Conservation (phyloP, 2,329 filamentous ascomycete species). For the Cercospora janseana region DNA sequence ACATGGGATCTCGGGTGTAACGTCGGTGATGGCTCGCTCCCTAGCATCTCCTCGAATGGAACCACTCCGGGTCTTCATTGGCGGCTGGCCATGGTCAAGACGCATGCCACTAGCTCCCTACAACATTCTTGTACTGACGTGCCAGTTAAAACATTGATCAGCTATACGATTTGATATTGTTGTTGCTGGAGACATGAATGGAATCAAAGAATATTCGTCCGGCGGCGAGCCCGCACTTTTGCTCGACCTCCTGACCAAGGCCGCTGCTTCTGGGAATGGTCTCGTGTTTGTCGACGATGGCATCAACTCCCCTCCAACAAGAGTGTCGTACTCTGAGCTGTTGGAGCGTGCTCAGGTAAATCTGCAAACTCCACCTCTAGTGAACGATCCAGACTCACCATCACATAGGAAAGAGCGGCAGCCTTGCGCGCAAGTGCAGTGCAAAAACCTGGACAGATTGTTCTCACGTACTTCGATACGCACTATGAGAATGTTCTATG, state of each 20-base stretch:
- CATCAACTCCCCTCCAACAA: constrained; percentile 11
- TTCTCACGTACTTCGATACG: constrained; percentile 38
- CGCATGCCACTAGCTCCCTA: neutral
- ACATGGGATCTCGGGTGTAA: neutral
- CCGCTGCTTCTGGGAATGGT: constrained; percentile 11
- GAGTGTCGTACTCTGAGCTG: constrained; percentile 18
- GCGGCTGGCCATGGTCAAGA: neutral
- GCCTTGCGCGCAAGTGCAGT: constrained; percentile 18
- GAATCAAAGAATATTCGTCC: neutral
- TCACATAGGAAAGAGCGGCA: constrained; percentile 15
- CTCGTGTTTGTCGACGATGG: constrained; percentile 18
- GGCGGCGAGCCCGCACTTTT: neutral
- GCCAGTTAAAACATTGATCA: neutral
- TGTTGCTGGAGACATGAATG: neutral
- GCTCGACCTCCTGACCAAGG: constrained; percentile 17
- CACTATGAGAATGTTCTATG: constrained; percentile 42
- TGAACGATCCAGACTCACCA: neutral
- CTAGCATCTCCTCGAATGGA: neutral
- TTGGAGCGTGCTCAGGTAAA: constrained; percentile 18
- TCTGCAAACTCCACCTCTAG: neutral
- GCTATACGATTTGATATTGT: neutral
- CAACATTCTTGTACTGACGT: neutral
- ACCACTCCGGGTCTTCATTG: neutral
- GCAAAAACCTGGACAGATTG: constrained; percentile 14
- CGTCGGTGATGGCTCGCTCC: neutral